Conservation (phyloP, 768 basidiomycete genomes). For the Auricularia cornea region DNA sequence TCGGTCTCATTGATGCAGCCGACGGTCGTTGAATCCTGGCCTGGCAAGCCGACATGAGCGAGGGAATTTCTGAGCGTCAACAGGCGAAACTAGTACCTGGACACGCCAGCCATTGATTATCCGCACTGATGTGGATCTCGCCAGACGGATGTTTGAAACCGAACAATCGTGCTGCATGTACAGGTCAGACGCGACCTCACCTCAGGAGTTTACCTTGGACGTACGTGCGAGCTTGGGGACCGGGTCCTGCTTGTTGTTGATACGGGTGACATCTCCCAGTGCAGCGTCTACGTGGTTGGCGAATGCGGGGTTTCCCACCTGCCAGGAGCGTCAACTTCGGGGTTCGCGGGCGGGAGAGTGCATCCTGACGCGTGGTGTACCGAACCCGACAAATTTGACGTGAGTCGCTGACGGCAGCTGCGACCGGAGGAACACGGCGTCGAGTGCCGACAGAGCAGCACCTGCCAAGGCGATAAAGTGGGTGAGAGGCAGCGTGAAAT, state of each 20-base stretch:
- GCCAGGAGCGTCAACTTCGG: neutral
- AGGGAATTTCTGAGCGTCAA: neutral
- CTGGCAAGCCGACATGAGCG: neutral
- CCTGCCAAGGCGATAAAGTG: slow-evolving; percentile 10
- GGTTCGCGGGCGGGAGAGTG: neutral
- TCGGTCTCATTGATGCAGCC: neutral
- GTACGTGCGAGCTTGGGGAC: neutral
- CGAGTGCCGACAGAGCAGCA: slow-evolving; percentile 30
- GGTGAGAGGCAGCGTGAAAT: too few species aligned
- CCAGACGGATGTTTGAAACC: neutral
- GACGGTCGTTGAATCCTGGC: neutral
- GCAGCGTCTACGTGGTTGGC: slow-evolving; percentile 37
- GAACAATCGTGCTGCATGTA: neutral
- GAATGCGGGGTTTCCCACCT: slow-evolving; percentile 43
- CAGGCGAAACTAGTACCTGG: neutral
- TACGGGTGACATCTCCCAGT: neutral
- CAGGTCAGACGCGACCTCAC: neutral
- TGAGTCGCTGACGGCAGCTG: slow-evolving; percentile 24
- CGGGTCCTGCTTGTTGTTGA: neutral
- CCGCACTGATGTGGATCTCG: neutral
- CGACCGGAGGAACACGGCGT: slow-evolving; percentile 32
- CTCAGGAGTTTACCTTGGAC: neutral
- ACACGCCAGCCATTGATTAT: neutral
- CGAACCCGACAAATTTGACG: slow-evolving; percentile 26
- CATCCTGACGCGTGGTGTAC: slow-evolving; percentile 27